phyloP scores from a whole-genome alignment of 78 protist species.

The Protostelium mycophagum region DNA sequence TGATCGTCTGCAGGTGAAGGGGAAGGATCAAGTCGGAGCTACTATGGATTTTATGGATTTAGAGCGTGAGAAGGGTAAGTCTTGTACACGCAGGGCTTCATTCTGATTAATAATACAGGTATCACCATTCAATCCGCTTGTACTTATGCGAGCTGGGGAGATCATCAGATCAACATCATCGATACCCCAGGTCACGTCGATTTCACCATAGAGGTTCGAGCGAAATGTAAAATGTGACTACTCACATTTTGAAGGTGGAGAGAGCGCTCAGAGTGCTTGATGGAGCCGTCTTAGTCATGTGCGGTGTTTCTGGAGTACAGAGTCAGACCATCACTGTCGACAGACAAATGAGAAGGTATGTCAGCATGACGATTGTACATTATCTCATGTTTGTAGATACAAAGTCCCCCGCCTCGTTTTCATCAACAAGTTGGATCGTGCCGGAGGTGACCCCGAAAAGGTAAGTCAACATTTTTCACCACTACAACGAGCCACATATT shows the following conservation, averaged over 20 bases:
- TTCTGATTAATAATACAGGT: neutral
- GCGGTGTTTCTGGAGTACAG: conserved; percentile 94
- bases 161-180: conserved; percentile 86
- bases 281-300: conserved; percentile 90
- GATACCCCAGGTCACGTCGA: conserved; percentile 99
- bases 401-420: conserved; percentile 90
- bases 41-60: conserved; percentile 95
- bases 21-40: conserved; percentile 92
- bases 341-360: conserved; percentile 75
- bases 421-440: conserved; percentile 93
- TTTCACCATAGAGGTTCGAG: conserved; percentile 98
- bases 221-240: conserved; percentile 35
- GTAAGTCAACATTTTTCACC: neutral
- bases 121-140: conserved; percentile 97
- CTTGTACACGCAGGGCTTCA: neutral
- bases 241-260: conserved; percentile 53
- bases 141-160: conserved; percentile 89
- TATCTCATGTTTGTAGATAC: conserved; percentile 51
- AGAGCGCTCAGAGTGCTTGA: conserved; percentile 88
- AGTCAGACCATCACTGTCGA: conserved; percentile 89
- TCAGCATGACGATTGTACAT: neutral
- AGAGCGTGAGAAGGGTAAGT: conserved; percentile 90
- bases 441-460: conserved; percentile 74
- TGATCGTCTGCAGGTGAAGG: conserved; percentile 72
- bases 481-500: neutral